These are phyloP conservation scores for Starmera stellimalicola DNA, from an alignment of 1,139 yeast genomes.

Conservation along the genomic window DNA sequence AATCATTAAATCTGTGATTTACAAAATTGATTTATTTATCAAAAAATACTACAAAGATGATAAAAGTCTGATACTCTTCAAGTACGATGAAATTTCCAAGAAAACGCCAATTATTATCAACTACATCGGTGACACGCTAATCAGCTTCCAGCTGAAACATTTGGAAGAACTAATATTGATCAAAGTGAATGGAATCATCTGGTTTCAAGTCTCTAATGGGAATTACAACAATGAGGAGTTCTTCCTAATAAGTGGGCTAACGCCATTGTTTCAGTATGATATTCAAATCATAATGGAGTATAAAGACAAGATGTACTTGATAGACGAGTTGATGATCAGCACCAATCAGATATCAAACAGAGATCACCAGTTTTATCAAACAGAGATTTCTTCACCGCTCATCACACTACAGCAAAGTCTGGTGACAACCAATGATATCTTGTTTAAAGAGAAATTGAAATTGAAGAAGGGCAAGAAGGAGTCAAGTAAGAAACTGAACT, in stretches of 20 bases:
- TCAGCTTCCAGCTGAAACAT: conserved; percentile 36
- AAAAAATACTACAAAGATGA: conserved; percentile 24
- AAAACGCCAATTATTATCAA: conserved; percentile 34
- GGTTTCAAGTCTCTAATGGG: conserved; percentile 46
- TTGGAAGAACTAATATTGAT: conserved; percentile 27
- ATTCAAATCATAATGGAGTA: conserved; percentile 43
- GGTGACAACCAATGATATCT: conserved; percentile 47
- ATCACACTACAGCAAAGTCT: conserved; percentile 56
- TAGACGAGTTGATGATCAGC: conserved; percentile 35
- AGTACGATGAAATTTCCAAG: conserved; percentile 5
- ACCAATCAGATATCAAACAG: conserved; percentile 16
- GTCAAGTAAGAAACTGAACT: conserved; percentile 43
- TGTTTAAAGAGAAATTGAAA: conserved; percentile 39
- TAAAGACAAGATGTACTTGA: conserved; percentile 27
- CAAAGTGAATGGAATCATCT: conserved; percentile 51
- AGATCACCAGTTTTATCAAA: conserved; percentile 9
- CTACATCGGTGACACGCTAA: conserved; percentile 44
- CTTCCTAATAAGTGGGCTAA: conserved; percentile 51
- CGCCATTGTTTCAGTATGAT: conserved; percentile 62
- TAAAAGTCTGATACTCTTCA: conserved; percentile 1
- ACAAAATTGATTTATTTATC: conserved; percentile 32
- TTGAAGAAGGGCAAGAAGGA: conserved; percentile 56
- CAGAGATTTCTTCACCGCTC: conserved; percentile 35
- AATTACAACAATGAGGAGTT: conserved; percentile 29
- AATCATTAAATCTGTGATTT: conserved; percentile 47